These are phyloP conservation scores for Solanum chilense DNA, from an alignment of 257 asterid species.

Conservation along the genomic window DNA sequence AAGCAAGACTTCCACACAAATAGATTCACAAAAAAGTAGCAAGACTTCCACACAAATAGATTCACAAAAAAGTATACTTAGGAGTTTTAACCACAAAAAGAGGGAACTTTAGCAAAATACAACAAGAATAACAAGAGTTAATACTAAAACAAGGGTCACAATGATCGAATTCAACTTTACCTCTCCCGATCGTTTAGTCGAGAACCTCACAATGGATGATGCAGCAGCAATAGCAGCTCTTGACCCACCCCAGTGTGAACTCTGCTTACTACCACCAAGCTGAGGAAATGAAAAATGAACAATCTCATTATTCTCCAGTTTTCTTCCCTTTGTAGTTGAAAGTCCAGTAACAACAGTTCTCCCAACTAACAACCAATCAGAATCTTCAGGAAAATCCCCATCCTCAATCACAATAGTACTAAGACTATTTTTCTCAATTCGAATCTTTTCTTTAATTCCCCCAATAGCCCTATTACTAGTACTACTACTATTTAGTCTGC, in stretches of 20 bases:
- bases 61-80: background rate
- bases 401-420: slow-evolving; percentile 56
- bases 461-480: background rate
- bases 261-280: slow-evolving; percentile 6
- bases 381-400: slow-evolving; percentile 69
- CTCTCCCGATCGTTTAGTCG: slow-evolving; percentile 75
- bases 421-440: slow-evolving; percentile 9
- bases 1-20: background rate
- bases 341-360: slow-evolving; percentile 57
- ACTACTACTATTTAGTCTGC: background rate
- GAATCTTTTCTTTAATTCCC: slow-evolving; percentile 11
- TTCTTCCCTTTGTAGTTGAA: slow-evolving; percentile 75
- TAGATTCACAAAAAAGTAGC: background rate
- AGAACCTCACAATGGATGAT: slow-evolving; percentile 66
- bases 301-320: slow-evolving; percentile 72
- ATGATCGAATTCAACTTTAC: slow-evolving; percentile 12
- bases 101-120: background rate
- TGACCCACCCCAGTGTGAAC: slow-evolving; percentile 21
- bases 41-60: background rate
- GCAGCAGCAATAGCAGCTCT: slow-evolving; percentile 22
- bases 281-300: slow-evolving; percentile 63
- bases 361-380: slow-evolving; percentile 76
- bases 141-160: background rate
- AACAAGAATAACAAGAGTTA: background rate
- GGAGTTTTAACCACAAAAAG: background rate